Evolutionary conservation across 495 filamentous ascomycete species (phyloP), one percentile per base, ranked within the genome.

Genomic region (Mytilinidion resinicola): DNA sequence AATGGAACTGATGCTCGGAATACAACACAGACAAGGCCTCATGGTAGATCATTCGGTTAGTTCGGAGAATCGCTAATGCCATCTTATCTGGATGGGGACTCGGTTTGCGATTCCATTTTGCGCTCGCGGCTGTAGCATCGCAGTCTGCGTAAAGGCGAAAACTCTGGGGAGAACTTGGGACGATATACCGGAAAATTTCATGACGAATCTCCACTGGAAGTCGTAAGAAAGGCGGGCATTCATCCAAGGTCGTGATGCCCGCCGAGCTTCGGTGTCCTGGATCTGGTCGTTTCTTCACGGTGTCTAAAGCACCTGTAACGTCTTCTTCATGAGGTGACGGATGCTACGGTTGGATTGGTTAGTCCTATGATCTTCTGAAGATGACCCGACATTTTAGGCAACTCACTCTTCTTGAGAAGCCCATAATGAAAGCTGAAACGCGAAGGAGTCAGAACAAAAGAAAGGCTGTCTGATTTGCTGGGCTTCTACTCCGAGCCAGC

Each of bases 1-100:
- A 69, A 54, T 69, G 67, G 52, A 69, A 69, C 3, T 58, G 55
- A 37, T 67, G 64, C 58, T 69, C 67, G 33, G 60, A 64, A 38
- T 69, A 69, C 12, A 69, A 41, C 9, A 69, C 48, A 25, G 60
- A 53, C 14, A 69, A 61, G 46, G 56, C 56, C 37, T 69, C 67
- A 35, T 60, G 52, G 50, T 69, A 67, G 49, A 69, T 61, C 15
- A 63, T 47, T 34, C 59, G 63, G 36, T 69, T 69, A 10, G 60
- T 62, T 21, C 67, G 63, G 37, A 69, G 56, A 25, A 69, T 51
- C 25, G 63, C 57, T 34, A 69, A 61, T 19, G 57, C 37, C 11
- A 56, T 52, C 35, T 59, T 60, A 35, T 59, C 56, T 2, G 61
- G 60, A 39, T 60, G 56, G 11, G 57, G 51, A 12, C 51, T 46